Evolutionary conservation across 23 red algal genomes (phyloP).

Genomic region (Gracilaria caudata): DNA sequence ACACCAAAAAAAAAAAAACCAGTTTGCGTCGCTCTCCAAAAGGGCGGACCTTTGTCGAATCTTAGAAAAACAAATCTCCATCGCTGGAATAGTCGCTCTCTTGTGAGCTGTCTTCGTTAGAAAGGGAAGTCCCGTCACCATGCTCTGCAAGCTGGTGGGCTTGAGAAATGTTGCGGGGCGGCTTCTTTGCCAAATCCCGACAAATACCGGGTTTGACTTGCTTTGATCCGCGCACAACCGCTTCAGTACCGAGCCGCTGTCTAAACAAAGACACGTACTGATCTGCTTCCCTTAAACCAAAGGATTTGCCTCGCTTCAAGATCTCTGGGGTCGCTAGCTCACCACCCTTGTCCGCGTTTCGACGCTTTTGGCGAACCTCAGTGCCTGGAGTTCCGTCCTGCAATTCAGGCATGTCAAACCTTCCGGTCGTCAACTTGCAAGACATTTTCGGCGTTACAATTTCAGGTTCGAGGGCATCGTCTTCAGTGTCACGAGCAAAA

Average conservation of each 20-base stretch:
- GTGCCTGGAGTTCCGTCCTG: constrained; percentile 58
- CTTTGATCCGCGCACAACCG: not conserved
- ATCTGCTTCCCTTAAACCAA: constrained; percentile 50
- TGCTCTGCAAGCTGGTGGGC: not conserved
- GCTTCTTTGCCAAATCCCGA: not conserved
- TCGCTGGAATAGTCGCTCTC: constrained; percentile 1
- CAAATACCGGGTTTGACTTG: constrained; percentile 2
- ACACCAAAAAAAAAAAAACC: too few relatives aligned
- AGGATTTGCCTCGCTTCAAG: constrained; percentile 41
- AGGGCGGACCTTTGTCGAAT: not conserved
- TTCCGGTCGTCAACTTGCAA: not conserved
- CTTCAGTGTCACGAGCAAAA: constrained; percentile 34
- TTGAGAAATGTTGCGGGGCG: not conserved
- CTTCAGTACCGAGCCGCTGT: constrained; percentile 12
- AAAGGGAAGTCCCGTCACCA: not conserved
- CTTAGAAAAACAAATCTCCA: constrained; percentile 18
- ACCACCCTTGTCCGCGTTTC: constrained; percentile 26
- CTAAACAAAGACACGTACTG: constrained; percentile 50
- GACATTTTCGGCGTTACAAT: constrained; percentile 33
- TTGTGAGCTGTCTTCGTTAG: not conserved
- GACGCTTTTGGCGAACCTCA: constrained; percentile 40
- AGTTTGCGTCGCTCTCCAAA: too few relatives aligned
- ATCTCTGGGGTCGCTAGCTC: constrained; percentile 55
- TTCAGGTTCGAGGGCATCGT: constrained; percentile 49
- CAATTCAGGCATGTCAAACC: not conserved